Conservation (phyloP, 2,329 filamentous ascomycete genomes). For the Aspergillus hortae region DNA sequence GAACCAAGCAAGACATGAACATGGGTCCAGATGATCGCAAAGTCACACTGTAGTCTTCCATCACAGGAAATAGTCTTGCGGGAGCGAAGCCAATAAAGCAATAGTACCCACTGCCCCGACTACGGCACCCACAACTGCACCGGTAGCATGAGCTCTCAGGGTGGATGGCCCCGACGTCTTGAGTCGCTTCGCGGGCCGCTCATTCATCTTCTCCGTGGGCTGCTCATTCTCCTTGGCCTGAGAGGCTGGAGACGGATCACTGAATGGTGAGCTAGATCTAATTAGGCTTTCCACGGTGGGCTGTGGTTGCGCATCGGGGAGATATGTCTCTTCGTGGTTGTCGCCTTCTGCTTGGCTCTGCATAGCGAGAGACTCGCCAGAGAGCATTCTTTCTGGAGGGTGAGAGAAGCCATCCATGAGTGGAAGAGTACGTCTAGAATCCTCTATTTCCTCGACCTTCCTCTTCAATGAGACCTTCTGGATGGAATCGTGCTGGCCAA, state of each 20-base stretch:
- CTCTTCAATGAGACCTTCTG: slow-evolving; percentile 21
- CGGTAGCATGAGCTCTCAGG: slow-evolving; percentile 36
- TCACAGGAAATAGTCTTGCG: slow-evolving; percentile 41
- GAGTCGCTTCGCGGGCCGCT: slow-evolving; percentile 26
- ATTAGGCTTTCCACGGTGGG: slow-evolving; percentile 9
- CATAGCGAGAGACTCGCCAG: too few relatives aligned
- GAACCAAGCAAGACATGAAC: background rate
- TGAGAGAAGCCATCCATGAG: too few relatives aligned
- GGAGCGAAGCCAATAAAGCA: slow-evolving; percentile 39
- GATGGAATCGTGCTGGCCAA: background rate
- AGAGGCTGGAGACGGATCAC: background rate
- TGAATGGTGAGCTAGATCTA: slow-evolving; percentile 3
- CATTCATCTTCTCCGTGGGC: slow-evolving; percentile 12
- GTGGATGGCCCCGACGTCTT: slow-evolving; percentile 19
- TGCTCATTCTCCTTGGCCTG: background rate
- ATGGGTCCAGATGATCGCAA: background rate
- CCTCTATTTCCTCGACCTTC: slow-evolving; percentile 28
- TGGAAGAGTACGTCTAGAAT: background rate
- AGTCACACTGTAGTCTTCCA: slow-evolving; percentile 2
- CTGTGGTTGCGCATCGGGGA: slow-evolving; percentile 26
- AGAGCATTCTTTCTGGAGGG: too few relatives aligned
- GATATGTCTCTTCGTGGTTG: slow-evolving; percentile 5
- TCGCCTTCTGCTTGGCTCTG: too few relatives aligned
- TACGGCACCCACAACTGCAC: slow-evolving; percentile 38
- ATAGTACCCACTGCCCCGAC: slow-evolving; percentile 42